Conservation (phyloP, 257 asterid species). For the Linaria vulgaris region DNA sequence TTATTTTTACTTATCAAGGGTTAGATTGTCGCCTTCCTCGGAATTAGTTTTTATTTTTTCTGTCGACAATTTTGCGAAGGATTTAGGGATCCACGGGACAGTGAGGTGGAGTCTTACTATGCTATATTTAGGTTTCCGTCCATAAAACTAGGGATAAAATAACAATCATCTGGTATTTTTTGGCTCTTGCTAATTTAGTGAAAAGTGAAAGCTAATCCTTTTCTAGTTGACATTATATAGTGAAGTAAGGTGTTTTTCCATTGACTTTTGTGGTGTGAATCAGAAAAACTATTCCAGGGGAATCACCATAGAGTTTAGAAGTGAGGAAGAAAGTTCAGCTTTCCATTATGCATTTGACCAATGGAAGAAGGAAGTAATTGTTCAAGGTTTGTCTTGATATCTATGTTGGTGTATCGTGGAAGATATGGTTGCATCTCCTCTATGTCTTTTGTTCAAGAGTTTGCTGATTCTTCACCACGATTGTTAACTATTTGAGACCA, state of each 20-base stretch:
- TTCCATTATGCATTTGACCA: constrained; percentile 94
- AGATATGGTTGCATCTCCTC: constrained; percentile 19
- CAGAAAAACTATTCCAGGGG: constrained; percentile 91
- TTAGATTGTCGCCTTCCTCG: too few species aligned
- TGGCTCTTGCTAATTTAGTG: too few species aligned
- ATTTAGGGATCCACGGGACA: too few species aligned
- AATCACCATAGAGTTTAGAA: constrained; percentile 79
- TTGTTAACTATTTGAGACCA: neutral
- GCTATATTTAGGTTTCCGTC: neutral
- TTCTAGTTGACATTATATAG: constrained; percentile 22
- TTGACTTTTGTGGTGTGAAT: constrained; percentile 51
- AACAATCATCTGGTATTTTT: neutral
- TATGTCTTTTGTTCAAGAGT: neutral
- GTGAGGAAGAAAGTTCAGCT: constrained; percentile 87
- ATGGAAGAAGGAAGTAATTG: constrained; percentile 76
- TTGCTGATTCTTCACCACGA: constrained; percentile 12
- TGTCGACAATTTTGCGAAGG: too few species aligned
- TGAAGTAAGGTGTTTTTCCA: constrained; percentile 33
- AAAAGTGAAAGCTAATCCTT: too few species aligned
- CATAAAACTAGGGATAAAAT: neutral
- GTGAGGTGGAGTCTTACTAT: too few species aligned
- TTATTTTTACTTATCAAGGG: too few species aligned
- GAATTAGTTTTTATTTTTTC: too few species aligned
- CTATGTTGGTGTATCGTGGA: constrained; percentile 22
- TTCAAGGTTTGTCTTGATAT: constrained; percentile 66